Conservation (phyloP, 2,329 filamentous ascomycete species). For the Penicillium sp. region DNA sequence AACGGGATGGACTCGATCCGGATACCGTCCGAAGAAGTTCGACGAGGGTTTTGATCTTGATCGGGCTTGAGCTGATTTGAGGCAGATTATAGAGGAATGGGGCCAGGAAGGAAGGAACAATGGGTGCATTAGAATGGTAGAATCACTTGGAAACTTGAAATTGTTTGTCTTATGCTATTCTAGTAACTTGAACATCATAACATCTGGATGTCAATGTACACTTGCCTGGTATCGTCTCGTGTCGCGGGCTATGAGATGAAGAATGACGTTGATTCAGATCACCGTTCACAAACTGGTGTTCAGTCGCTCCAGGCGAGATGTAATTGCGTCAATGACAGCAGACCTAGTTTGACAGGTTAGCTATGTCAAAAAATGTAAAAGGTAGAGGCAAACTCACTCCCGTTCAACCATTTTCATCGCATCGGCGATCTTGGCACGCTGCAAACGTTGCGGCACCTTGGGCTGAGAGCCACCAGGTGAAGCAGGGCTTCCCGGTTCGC, state of each 20-base stretch:
- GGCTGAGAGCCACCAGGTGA: conserved; percentile 30
- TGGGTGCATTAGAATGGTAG: neutral
- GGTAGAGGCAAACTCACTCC: conserved; percentile 37
- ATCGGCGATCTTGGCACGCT: conserved; percentile 47
- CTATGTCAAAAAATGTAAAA: neutral
- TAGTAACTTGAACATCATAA: neutral
- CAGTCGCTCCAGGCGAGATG: conserved; percentile 40
- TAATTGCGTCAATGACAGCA: conserved; percentile 45
- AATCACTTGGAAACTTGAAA: neutral
- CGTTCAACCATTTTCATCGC: conserved; percentile 52
- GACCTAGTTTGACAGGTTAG: conserved; percentile 30
- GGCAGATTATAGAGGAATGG: neutral
- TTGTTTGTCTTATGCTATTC: neutral
- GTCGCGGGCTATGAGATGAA: neutral
- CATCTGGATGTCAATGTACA: neutral
- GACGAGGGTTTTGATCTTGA: neutral
- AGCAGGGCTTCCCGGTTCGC: conserved; percentile 30
- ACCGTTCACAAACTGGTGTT: conserved; percentile 32
- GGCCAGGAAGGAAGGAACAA: neutral
- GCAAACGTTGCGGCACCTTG: conserved; percentile 42
- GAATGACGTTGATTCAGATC: neutral
- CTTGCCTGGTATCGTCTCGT: neutral
- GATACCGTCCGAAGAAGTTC: too few relatives aligned
- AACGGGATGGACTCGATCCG: too few relatives aligned
- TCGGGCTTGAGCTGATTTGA: too few relatives aligned